Evolutionary conservation across 2,329 filamentous ascomycete species (phyloP), one percentile per base, ranked within the genome.

Genomic region (Bipolaris zeicola): DNA sequence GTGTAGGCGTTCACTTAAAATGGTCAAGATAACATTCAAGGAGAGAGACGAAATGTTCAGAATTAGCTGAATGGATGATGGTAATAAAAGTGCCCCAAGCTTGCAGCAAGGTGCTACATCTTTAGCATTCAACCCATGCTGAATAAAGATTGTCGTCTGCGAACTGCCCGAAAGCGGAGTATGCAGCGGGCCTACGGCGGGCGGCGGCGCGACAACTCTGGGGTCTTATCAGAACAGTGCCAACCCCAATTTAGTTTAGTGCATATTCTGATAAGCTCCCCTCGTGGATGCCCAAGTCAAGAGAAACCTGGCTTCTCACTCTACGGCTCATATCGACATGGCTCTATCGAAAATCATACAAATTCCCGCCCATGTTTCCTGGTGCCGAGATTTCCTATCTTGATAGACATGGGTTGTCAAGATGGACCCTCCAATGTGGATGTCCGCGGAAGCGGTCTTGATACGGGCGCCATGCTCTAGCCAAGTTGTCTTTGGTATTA

Each of bases 301-400:
- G 24, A 11, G 24, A 43, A 14, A 16, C 38, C 48, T 36, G n/a
- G 11, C 37, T 18, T 31, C 20, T 43, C 38, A 28, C 38, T n/a
- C n/a, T 16, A 24, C 20, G 14, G 0, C 41, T 8, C 5, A 1
- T 20, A 22, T 6, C 13, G 28, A 6, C 3, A 22, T 24, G 18
- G 0, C 18, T 16, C 24, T 41, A 28, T 34, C 34, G 26, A 24
- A 6, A n/a, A 26, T 7, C 31, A 18, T 16, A 38, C 22, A 26
- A 6, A 6, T 52, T 24, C 28, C 20, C 37, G 4, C 22, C 7
- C 20, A 31, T 31, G 8, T 36, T 22, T 24, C 14, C 16, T 20
- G 38, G 38, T 24, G 60, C 65, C 64, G 63, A 41, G 60, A 58
- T 58, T 62, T 36, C 47, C 28, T 66, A 68, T 66, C 66, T 64